phyloP scores from a whole-genome alignment of 108 stramenopile genomes.

The Aurantiochytrium sp. region DNA sequence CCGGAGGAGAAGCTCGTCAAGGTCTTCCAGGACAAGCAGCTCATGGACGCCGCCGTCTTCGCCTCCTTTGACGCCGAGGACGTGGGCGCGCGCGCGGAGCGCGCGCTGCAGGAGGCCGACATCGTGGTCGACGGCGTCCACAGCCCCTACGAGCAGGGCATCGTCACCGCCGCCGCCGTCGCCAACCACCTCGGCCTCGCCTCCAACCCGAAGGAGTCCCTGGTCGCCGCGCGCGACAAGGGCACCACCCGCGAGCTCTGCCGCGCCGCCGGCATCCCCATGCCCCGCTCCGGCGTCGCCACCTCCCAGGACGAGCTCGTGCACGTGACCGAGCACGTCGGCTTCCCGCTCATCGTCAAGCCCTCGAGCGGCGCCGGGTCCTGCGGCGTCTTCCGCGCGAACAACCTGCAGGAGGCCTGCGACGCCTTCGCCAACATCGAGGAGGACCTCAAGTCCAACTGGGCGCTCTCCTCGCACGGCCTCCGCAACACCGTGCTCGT shows the following conservation, averaged over 20 bases:
- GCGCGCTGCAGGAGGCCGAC: not conserved
- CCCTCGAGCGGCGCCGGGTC: not conserved
- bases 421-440: not conserved
- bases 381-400: not conserved
- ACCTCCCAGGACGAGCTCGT: not conserved
- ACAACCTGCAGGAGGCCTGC: not conserved
- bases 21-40: not conserved
- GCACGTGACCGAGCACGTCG: not conserved
- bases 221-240: slow-evolving; percentile 8
- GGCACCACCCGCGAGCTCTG: not conserved
- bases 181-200: slow-evolving; percentile 18
- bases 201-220: not conserved
- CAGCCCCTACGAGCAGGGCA: slow-evolving; percentile 26
- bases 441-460: not conserved
- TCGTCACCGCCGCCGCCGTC: not conserved
- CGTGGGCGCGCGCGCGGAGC: not conserved
- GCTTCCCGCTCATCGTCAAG: slow-evolving; percentile 29
- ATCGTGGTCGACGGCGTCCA: not conserved
- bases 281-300: not conserved
- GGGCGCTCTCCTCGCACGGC: not conserved
- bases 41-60: not conserved
- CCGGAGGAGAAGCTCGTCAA: not conserved
- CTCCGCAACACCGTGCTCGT: not conserved
- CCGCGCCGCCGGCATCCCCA: not conserved
- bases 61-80: not conserved